A percentile compares a stretch with the other conserved stretches of the same genome.
Conservation (phyloP, 352 stramenopile species). For the Phytophthora foliorum region DNA sequence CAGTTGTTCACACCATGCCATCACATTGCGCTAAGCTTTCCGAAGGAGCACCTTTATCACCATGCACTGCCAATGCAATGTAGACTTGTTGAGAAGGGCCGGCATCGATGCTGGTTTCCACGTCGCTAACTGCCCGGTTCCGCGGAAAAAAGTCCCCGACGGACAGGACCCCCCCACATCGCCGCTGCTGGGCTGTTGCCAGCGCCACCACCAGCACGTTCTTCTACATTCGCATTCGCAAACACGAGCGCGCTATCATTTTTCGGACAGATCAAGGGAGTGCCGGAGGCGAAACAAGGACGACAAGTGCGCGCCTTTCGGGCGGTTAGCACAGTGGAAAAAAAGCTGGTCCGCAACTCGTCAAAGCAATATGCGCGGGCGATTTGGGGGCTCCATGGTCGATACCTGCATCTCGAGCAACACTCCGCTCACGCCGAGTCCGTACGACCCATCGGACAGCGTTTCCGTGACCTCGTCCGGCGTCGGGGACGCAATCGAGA, state of each 20-base stretch:
- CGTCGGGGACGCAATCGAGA: conserved; percentile 20
- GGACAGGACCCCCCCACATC: not conserved
- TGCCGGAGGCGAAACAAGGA: not conserved
- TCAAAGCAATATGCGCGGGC: conserved; percentile 18
- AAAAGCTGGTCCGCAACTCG: not conserved
- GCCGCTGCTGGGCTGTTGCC: conserved; percentile 14
- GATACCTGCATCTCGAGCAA: conserved; percentile 38
- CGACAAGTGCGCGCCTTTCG: conserved; percentile 14
- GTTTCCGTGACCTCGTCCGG: conserved; percentile 14
- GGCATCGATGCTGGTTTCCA: not conserved
- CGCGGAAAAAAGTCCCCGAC: conserved; percentile 17
- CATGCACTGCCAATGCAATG: not conserved
- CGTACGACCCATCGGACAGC: conserved; percentile 15
- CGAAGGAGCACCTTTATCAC: not conserved
- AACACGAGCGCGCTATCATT: too few relatives aligned
- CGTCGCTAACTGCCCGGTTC: conserved; percentile 13
- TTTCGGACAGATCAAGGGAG: conserved; percentile 13
- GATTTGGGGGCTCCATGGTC: conserved; percentile 19
- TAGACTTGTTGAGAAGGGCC: not conserved
- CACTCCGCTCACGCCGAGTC: conserved; percentile 22
- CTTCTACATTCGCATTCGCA: conserved; percentile 16
- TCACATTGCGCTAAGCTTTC: not conserved
- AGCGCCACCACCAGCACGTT: conserved; percentile 11
- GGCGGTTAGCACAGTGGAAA: conserved; percentile 16
- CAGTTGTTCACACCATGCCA: not conserved